Conservation (phyloP, 1,284 basidiomycete genomes). For the Moesziomyces parantarcticus region DNA sequence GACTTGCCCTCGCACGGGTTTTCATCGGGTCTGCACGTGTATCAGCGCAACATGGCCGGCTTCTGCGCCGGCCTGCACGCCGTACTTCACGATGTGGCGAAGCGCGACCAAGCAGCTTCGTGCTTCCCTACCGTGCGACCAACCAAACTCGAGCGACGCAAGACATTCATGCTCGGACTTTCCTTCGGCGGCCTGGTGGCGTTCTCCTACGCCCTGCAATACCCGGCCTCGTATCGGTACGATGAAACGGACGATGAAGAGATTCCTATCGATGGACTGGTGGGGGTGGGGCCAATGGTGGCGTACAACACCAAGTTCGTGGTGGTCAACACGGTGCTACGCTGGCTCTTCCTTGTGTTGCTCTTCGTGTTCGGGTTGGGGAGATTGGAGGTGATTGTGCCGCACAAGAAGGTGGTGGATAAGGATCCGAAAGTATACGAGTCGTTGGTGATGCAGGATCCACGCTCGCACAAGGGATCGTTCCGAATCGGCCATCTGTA, state of each 20-base stretch:
- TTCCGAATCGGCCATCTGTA: constrained; percentile 62
- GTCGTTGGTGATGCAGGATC: constrained; percentile 60
- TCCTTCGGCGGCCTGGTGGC: constrained; percentile 64
- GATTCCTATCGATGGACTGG: constrained; percentile 61
- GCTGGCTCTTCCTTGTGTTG: constrained; percentile 9
- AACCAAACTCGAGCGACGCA: constrained; percentile 51
- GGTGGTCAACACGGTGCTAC: constrained; percentile 26
- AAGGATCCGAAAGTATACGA: constrained; percentile 66
- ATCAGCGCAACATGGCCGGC: constrained; percentile 46
- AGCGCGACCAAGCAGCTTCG: constrained; percentile 44
- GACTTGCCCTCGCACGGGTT: constrained; percentile 64
- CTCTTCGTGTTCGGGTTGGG: constrained; percentile 24
- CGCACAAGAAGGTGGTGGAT: constrained; percentile 63
- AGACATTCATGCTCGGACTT: constrained; percentile 63
- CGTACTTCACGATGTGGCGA: constrained; percentile 60
- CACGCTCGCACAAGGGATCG: constrained; percentile 58
- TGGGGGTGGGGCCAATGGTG: constrained; percentile 63
- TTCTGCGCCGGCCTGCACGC: constrained; percentile 57
- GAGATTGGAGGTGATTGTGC: constrained; percentile 59
- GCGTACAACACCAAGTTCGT: constrained; percentile 48
- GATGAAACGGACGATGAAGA: constrained; percentile 46
- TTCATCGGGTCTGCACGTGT: constrained; percentile 64
- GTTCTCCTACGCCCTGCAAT: constrained; percentile 59
- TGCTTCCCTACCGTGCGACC: constrained; percentile 22
- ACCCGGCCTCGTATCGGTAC: constrained; percentile 52